Base-by-base conservation (phyloP, 176 grass and related monocot genomes). In the Alopecurus myosuroides region DNA sequence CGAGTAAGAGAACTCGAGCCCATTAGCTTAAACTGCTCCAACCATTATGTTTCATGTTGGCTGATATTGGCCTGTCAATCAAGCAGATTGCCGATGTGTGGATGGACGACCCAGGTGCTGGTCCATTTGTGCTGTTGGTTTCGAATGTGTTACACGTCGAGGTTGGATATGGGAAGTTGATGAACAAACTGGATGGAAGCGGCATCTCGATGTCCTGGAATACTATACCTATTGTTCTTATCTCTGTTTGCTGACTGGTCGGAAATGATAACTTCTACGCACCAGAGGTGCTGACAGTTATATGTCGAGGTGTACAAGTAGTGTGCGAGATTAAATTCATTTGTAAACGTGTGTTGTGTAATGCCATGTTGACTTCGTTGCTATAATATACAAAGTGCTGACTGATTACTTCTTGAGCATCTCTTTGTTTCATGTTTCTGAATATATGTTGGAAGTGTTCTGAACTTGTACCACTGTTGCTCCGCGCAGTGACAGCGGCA, bases 311-410 rank as follows among this genome's bases (percentile, higher is more conserved):
- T 81, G 87, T 89, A 57, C 15, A 67, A 81, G 29, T 84, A 77
- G 77, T 11, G 49, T 68, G 77, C 29, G 58, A 50, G 88, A 87
- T 90, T 90, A 41, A 78, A 84, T 87, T 87, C 66, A 28, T 80
- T 79, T 84, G 68, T 74, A 63, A 85, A 41, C 60, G 52, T 62
- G 37, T 20, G 78, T 1, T 64, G 73, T 90, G 55, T 74, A 74
- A 86, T 36, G 14, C 9, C 45, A 30, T 60, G 72, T 77, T 29
- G 19, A 76, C 22, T 34, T 56, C 11, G 48, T 89, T 74, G 11
- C 42, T 75, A 75, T 50, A 33, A 18, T 75, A 75, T 75, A 75
- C 72, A 72, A 57, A 89, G 20, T 66, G 18, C 58, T 48, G 7
- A 65, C 14, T 44, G 34, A 12, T 67, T 67, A 23, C 14, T 66